Percentiles rank a stretch among this genome's conserved stretches.
Evolutionary conservation across 2,329 filamentous ascomycete genomes (phyloP).

Genomic region (Diaporthe citrichinensis): DNA sequence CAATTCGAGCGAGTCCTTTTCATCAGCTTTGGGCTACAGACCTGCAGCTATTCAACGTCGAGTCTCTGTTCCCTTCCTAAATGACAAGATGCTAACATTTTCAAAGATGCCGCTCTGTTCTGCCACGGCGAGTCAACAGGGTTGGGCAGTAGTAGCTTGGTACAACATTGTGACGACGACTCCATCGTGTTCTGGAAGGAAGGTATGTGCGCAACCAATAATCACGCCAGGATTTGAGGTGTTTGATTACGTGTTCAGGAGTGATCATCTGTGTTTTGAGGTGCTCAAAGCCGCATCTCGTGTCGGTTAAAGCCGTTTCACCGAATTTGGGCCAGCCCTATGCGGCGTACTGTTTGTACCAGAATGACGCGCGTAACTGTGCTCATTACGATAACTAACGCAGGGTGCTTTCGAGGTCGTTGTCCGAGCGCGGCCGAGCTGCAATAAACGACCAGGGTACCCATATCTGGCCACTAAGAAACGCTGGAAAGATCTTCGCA

Average conservation of each 20-base stretch:
- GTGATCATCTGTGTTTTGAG: neutral
- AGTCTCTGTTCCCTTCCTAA: neutral
- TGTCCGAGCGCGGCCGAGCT: conserved; percentile 23
- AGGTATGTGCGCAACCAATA: neutral
- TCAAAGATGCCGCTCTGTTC: neutral
- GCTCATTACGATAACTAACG: neutral
- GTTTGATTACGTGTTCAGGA: neutral
- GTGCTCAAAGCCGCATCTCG: neutral
- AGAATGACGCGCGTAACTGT: conserved; percentile 17
- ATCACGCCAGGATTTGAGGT: neutral
- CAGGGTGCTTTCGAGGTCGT: neutral
- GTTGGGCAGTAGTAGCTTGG: neutral
- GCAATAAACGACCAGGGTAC: neutral
- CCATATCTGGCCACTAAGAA: neutral
- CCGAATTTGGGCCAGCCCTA: neutral
- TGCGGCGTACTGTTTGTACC: neutral
- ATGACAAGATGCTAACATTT: neutral
- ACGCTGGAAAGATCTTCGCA: neutral
- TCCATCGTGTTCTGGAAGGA: neutral
- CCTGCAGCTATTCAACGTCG: no score
- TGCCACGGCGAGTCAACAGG: neutral
- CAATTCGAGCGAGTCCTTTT: neutral
- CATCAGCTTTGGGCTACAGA: neutral
- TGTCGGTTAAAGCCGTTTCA: neutral
- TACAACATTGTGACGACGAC: neutral